A percentile compares a stretch with the other conserved stretches of the same genome.
Evolutionary conservation across 176 grass and related monocot species (phyloP).

Genomic region (Puya raimondii): DNA sequence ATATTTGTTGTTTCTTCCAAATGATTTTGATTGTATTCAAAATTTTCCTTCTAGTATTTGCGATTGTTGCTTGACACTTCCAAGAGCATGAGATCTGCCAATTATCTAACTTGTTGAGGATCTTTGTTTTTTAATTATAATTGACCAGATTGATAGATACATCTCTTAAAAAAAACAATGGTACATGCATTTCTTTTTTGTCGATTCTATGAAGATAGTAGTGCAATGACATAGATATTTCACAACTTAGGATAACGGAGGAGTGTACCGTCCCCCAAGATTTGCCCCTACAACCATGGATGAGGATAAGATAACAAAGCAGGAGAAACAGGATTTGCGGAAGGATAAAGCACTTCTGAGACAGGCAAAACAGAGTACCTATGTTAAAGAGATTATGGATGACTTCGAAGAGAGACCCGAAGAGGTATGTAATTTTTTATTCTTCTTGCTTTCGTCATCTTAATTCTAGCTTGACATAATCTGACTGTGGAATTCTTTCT

Average conservation of each 20-base stretch:
- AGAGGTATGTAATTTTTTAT: constrained; percentile 49
- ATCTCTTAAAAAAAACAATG: background rate
- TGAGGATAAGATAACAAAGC: constrained; percentile 59
- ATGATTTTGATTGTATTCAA: too few relatives aligned
- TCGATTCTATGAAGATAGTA: background rate
- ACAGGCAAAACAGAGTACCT: constrained; percentile 55
- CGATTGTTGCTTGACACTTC: too few relatives aligned
- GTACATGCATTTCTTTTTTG: background rate
- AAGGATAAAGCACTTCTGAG: constrained; percentile 53
- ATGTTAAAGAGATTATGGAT: constrained; percentile 58
- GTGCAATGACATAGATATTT: background rate
- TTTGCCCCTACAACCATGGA: constrained; percentile 57
- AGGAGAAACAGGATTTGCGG: constrained; percentile 54
- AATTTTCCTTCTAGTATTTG: too few relatives aligned
- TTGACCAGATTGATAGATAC: too few relatives aligned
- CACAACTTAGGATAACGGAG: constrained; percentile 39
- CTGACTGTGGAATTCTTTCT: constrained; percentile 9
- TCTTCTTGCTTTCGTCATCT: background rate
- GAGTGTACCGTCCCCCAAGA: constrained; percentile 65
- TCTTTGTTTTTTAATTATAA: too few relatives aligned
- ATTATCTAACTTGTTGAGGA: too few relatives aligned
- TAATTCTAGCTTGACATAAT: constrained; percentile 19
- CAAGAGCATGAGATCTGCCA: too few relatives aligned
- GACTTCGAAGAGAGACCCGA: constrained; percentile 58
- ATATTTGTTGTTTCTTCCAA: too few relatives aligned